Evolutionary conservation across 208 protist genomes (phyloP), one percentile per base, ranked within the genome.

Genomic region (Trypanosoma scelopori): DNA sequence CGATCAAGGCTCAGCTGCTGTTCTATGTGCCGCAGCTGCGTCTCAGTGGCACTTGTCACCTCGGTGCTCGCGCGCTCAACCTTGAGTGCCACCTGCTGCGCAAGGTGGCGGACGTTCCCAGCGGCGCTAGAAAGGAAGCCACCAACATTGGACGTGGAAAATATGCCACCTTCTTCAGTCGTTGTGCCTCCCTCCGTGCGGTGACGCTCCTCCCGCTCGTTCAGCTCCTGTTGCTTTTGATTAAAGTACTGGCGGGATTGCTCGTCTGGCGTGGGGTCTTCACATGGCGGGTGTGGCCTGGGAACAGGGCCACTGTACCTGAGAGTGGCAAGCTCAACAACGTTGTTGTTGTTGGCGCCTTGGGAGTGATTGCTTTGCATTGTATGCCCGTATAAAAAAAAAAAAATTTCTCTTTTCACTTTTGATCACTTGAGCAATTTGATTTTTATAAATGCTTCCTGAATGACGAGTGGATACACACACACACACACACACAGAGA

Each of bases 181-280:
- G 20, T 37, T 3, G 53, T 27, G 15, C 23, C 58, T 35, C 60
- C 32, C 41, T 55, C 66, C 22, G 27, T 13, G 20, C 22, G 51
- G 28, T 72, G 63, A 18, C 37, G 50, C 16, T 76, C 71, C 57
- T 82, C 64, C 52, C 58, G 74, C 56, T 75, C 55, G 56, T 69
- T 65, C 15, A 79, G 37, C 25, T 61, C 60, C 30, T 77, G 68
- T 32, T 82, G 45, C 41, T 67, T 71, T 43, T 76, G 49, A 15
- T 66, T 70, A 22, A 74, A 46, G 3, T 58, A 43, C 18, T 69
- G 79, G 16, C 75, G 73, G 46, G 70, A 63, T 60, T 95, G 84
- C 37, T 92, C 84, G 32, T 92, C 89, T 0, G 89, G 89, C 12
- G 83, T 91, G 6, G 84, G 85, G 18, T 81, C 76, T 0, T 65